These are phyloP conservation scores for Candida pseudofarinosa DNA, from an alignment of 805 yeast species.

Conservation along the genomic window DNA sequence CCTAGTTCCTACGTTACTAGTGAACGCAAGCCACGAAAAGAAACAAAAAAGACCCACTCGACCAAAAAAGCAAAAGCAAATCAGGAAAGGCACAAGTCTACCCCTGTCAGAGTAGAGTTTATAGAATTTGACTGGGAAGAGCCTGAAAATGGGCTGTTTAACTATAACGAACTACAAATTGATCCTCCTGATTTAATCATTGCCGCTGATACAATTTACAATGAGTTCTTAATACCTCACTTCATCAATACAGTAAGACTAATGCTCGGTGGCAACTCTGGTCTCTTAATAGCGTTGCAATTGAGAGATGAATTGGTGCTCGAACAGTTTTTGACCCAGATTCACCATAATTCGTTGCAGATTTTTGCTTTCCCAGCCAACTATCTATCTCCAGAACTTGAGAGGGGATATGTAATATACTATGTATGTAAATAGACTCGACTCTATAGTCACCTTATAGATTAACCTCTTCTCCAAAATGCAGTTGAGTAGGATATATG, in stretches of 20 bases:
- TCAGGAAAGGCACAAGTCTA: not conserved
- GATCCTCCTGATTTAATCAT: conserved; percentile 43
- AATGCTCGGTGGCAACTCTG: conserved; percentile 33
- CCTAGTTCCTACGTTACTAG: not conserved
- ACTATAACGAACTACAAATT: conserved; percentile 11
- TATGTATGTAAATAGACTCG: conserved; percentile 12
- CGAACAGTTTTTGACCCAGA: conserved; percentile 40
- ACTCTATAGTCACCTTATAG: not conserved
- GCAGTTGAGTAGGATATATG: not conserved
- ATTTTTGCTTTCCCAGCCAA: conserved; percentile 31
- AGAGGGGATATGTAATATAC: conserved; percentile 45
- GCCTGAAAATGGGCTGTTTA: conserved; percentile 28
- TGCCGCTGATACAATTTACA: conserved; percentile 66
- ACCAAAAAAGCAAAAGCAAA: not conserved
- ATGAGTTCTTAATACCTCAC: conserved; percentile 51
- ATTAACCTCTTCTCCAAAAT: not conserved
- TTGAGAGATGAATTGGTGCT: conserved; percentile 49
- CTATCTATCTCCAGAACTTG: conserved; percentile 26
- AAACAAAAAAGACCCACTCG: not conserved
- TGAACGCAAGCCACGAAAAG: not conserved
- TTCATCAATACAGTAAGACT: conserved; percentile 41
- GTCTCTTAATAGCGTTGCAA: conserved; percentile 46
- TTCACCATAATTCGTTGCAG: conserved; percentile 26
- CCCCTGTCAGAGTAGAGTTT: conserved; percentile 34
- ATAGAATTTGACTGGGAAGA: conserved; percentile 63